Evolutionary conservation across 495 filamentous ascomycete genomes (phyloP).

Genomic region (Polyplosphaeria fusca): DNA sequence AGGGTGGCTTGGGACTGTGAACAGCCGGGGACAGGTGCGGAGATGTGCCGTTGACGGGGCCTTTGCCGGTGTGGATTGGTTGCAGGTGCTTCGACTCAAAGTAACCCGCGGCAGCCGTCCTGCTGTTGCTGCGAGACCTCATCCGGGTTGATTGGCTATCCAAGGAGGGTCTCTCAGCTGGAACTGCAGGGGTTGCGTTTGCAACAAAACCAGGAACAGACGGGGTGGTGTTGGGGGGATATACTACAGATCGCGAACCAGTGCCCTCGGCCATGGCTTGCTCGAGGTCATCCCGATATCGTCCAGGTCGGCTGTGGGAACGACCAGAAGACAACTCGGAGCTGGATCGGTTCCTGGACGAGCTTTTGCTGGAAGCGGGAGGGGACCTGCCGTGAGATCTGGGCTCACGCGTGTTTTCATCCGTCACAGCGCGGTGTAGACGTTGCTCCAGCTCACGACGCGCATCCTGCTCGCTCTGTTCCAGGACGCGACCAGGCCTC

Average conservation of each 20-base stretch:
- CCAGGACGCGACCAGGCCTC: slow-evolving; percentile 42
- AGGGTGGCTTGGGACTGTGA: slow-evolving; percentile 13
- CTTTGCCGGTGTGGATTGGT: slow-evolving; percentile 30
- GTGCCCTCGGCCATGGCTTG: slow-evolving; percentile 42
- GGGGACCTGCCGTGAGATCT: slow-evolving; percentile 27
- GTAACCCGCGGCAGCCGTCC: slow-evolving; percentile 30
- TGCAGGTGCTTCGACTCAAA: slow-evolving; percentile 38
- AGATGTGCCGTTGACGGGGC: slow-evolving; percentile 11
- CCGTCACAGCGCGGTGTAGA: slow-evolving; percentile 9
- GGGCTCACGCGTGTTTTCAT: slow-evolving; percentile 23
- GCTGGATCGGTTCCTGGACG: slow-evolving; percentile 40
- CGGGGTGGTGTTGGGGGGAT: slow-evolving; percentile 26
- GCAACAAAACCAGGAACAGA: slow-evolving; percentile 31
- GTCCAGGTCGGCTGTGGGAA: slow-evolving; percentile 39
- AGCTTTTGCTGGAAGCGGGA: slow-evolving; percentile 34
- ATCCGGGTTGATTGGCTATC: slow-evolving; percentile 18
- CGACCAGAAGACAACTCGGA: slow-evolving; percentile 42
- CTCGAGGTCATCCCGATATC: slow-evolving; percentile 44
- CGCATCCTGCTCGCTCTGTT: slow-evolving; percentile 37
- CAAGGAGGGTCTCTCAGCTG: slow-evolving; percentile 13
- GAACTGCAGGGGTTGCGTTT: slow-evolving; percentile 20
- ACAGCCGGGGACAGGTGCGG: slow-evolving; percentile 25
- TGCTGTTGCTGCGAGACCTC: slow-evolving; percentile 36
- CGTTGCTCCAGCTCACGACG: slow-evolving; percentile 33
- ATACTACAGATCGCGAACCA: slow-evolving; percentile 22